Conservation (phyloP, 2,329 filamentous ascomycete species). For the Madurella mycetomatis region DNA sequence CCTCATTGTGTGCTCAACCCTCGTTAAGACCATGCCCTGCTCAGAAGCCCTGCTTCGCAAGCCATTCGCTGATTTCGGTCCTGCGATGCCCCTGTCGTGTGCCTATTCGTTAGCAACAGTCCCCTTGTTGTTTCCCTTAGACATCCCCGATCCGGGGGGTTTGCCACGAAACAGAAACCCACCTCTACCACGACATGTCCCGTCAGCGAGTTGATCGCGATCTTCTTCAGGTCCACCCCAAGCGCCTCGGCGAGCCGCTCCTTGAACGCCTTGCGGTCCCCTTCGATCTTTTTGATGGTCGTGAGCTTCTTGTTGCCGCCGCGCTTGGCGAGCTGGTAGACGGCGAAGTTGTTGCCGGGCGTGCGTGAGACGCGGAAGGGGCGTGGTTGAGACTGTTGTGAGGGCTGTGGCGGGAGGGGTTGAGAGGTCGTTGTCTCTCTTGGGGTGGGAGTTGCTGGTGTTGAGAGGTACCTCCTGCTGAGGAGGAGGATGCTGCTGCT, state of each 20-base stretch:
- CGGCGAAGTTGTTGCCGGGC: constrained; percentile 62
- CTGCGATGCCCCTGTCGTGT: constrained; percentile 10
- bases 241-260: constrained; percentile 59
- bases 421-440: background rate
- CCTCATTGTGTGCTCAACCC: too few species aligned
- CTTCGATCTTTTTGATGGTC: constrained; percentile 72
- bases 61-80: constrained; percentile 7
- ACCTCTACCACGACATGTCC: constrained; percentile 74
- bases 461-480: constrained; percentile 5
- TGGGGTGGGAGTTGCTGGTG: constrained; percentile 1
- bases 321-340: constrained; percentile 70
- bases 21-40: background rate
- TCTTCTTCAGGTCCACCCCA: constrained; percentile 49
- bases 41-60: constrained; percentile 18
- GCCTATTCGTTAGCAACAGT: too few species aligned
- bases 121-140: too few species aligned
- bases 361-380: constrained; percentile 70
- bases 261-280: constrained; percentile 60
- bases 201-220: constrained; percentile 57
- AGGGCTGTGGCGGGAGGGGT: background rate
- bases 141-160: too few species aligned
- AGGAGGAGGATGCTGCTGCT: background rate
- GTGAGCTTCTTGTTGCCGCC: constrained; percentile 75
- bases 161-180: constrained; percentile 21
- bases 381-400: constrained; percentile 5